Evolutionary conservation across 495 filamentous ascomycete species (phyloP).

Genomic region (Podospora bellae-mahoneyi): DNA sequence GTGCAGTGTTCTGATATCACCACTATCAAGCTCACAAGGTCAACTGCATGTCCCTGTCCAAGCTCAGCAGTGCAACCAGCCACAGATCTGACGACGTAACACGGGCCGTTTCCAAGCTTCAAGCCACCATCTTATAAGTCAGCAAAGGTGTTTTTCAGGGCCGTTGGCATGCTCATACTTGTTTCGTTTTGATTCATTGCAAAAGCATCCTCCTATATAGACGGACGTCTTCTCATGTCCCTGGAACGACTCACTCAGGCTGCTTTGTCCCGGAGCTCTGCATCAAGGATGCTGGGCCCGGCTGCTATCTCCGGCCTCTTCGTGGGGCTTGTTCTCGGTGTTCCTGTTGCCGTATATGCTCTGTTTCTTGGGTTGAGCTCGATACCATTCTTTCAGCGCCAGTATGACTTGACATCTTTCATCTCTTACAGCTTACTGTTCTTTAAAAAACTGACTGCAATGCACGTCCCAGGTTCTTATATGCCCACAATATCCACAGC

Average conservation of each 20-base stretch:
- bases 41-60: not conserved
- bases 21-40: not conserved
- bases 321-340: constrained; percentile 41
- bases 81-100: not conserved
- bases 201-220: too few species aligned
- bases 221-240: too few species aligned
- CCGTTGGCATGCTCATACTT: not conserved
- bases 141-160: not conserved
- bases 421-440: not conserved
- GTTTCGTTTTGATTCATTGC: not conserved
- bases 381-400: constrained; percentile 54
- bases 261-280: not conserved
- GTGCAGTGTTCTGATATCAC: not conserved
- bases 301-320: constrained; percentile 10
- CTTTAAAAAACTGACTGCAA: constrained; percentile 1
- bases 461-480: constrained; percentile 60
- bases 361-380: constrained; percentile 46
- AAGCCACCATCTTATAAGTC: not conserved
- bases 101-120: not conserved
- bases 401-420: constrained; percentile 45
- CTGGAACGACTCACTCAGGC: too few species aligned
- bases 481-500: constrained; percentile 70
- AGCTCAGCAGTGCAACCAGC: not conserved
- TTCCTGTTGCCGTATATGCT: constrained; percentile 40
- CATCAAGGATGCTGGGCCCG: not conserved